phyloP scores from a whole-genome alignment of 345 rosid species.

The Citrus hindsii region DNA sequence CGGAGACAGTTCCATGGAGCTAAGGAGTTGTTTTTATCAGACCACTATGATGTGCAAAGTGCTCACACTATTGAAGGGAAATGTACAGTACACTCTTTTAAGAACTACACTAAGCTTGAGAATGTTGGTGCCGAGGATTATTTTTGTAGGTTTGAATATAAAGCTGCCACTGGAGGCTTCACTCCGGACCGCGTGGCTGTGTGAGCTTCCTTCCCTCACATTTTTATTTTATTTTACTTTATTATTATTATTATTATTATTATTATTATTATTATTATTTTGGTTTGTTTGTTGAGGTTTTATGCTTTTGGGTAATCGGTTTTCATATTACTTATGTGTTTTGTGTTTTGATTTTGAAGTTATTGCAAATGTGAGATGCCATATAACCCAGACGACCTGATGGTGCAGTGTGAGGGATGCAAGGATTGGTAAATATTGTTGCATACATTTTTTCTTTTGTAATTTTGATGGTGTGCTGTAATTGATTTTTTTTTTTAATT shows the following conservation, averaged over 20 bases:
- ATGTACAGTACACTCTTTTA: conserved; percentile 77
- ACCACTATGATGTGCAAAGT: conserved; percentile 72
- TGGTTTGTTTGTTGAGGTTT: neutral
- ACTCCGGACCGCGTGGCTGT: conserved; percentile 87
- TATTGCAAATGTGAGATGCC: conserved; percentile 95
- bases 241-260: no score
- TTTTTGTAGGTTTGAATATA: conserved; percentile 76
- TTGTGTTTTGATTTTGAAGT: conserved; percentile 37
- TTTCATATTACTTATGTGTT: neutral
- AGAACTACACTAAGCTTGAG: conserved; percentile 78
- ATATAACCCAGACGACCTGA: conserved; percentile 79
- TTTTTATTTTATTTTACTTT: neutral
- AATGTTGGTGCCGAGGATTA: conserved; percentile 85
- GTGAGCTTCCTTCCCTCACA: conserved; percentile 37
- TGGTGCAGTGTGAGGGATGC: conserved; percentile 91
- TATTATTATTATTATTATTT: neutral
- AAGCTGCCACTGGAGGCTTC: conserved; percentile 78
- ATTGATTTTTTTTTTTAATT: neutral
- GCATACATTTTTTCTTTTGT: neutral
- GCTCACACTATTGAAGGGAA: conserved; percentile 85
- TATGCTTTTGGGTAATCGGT: neutral
- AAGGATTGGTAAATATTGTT: conserved; percentile 63
- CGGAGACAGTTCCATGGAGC: conserved; percentile 88
- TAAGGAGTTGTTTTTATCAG: conserved; percentile 75
- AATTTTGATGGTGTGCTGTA: neutral